A percentile compares a stretch with the other conserved stretches of the same genome.
These are phyloP conservation scores for Trichoderma aggressivum DNA, from an alignment of 2,329 filamentous ascomycete species.

Conservation along the genomic window DNA sequence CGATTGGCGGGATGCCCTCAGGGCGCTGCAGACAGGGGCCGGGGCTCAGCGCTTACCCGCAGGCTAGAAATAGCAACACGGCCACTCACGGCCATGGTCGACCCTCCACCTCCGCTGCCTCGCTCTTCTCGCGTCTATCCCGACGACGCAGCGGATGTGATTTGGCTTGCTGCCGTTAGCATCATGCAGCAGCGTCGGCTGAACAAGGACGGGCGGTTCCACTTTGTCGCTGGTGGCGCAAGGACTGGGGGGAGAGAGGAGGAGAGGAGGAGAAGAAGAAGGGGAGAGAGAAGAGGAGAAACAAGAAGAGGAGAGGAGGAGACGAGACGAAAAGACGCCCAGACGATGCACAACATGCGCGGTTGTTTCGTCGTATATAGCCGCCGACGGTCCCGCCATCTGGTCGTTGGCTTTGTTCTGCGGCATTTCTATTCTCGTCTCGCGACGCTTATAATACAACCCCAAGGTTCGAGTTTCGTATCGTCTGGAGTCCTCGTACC, in stretches of 20 bases:
- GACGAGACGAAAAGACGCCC: background rate
- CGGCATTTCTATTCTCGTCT: constrained; percentile 14
- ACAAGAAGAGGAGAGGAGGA: background rate
- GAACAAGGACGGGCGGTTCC: background rate
- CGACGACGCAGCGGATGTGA: background rate
- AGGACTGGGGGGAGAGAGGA: background rate
- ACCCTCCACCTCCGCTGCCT: constrained; percentile 7
- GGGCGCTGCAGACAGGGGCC: constrained; percentile 2
- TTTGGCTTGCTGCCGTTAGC: background rate
- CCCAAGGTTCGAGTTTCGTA: background rate
- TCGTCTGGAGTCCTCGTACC: background rate
- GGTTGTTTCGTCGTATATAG: constrained; percentile 19
- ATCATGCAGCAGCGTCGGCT: background rate
- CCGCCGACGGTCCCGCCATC: constrained; percentile 5
- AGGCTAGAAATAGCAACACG: constrained; percentile 15
- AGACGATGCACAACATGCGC: constrained; percentile 2
- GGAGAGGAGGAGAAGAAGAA: background rate
- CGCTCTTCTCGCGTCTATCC: background rate
- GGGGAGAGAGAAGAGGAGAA: background rate
- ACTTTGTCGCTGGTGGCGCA: background rate
- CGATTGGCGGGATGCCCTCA: constrained; percentile 6
- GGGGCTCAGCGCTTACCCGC: constrained; percentile 16
- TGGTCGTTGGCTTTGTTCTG: background rate
- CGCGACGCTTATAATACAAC: background rate
- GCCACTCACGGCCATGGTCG: constrained; percentile 6